Conservation (phyloP, 495 filamentous ascomycete species). For the Penicillium paradoxum region DNA sequence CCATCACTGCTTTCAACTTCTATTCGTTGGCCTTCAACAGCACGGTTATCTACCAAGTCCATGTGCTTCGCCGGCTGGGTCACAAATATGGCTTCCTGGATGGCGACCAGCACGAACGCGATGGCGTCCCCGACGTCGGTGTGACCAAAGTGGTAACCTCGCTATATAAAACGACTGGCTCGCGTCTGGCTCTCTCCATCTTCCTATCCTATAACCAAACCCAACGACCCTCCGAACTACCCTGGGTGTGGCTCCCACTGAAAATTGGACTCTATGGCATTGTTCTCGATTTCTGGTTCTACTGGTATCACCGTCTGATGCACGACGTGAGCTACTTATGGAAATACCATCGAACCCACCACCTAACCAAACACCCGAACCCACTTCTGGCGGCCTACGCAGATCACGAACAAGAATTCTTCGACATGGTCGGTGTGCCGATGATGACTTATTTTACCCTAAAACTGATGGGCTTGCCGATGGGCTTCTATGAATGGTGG, state of each 20-base stretch:
- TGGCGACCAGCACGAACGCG: slow-evolving; percentile 30
- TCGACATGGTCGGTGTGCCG: slow-evolving; percentile 40
- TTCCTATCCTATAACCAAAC: slow-evolving; percentile 24
- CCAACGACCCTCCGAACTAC: slow-evolving; percentile 35
- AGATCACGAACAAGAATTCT: slow-evolving; percentile 42
- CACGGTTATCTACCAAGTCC: slow-evolving; percentile 33
- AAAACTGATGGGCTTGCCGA: slow-evolving; percentile 28
- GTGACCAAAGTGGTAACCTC: slow-evolving; percentile 26
- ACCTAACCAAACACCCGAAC: slow-evolving; percentile 43
- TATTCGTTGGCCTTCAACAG: slow-evolving; percentile 37
- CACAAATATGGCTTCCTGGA: slow-evolving; percentile 29
- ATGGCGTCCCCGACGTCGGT: slow-evolving; percentile 29
- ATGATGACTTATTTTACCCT: slow-evolving; percentile 34
- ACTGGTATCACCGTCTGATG: slow-evolving; percentile 42
- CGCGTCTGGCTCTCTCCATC: slow-evolving; percentile 24
- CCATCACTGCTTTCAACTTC: slow-evolving; percentile 31
- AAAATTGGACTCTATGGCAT: slow-evolving; percentile 39
- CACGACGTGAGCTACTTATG: slow-evolving; percentile 38
- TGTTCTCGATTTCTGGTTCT: slow-evolving; percentile 45
- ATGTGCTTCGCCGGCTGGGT: slow-evolving; percentile 27
- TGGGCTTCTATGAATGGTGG: slow-evolving; percentile 46
- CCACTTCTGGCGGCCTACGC: slow-evolving; percentile 39
- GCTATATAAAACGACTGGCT: slow-evolving; percentile 31
- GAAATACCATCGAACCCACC: slow-evolving; percentile 43
- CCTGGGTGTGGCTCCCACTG: slow-evolving; percentile 41